Percentiles rank a stretch among this genome's conserved stretches.
phyloP scores from a whole-genome alignment of 2,329 filamentous ascomycete species.

The Alternaria viburni region DNA sequence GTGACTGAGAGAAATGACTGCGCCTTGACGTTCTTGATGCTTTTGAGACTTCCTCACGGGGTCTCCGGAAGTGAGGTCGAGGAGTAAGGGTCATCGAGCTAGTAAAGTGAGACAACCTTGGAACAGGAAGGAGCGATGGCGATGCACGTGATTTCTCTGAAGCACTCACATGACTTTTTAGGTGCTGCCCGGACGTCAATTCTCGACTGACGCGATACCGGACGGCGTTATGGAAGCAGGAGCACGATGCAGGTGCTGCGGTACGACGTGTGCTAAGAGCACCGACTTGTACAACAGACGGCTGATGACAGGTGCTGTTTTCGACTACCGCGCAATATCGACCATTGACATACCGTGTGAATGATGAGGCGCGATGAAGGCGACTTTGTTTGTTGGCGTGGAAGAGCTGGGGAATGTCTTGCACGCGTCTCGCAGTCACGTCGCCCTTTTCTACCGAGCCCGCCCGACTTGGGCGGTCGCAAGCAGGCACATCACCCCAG shows the following conservation, averaged over 20 bases:
- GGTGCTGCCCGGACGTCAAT: neutral
- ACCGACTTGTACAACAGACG: slow-evolving; percentile 6
- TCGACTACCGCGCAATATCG: neutral
- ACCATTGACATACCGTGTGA: neutral
- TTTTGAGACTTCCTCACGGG: neutral
- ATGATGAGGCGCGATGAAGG: neutral
- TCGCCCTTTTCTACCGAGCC: slow-evolving; percentile 12
- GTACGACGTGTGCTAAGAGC: slow-evolving; percentile 15
- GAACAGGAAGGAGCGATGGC: neutral
- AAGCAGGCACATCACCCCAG: slow-evolving; percentile 11
- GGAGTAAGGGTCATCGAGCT: neutral
- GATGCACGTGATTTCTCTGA: slow-evolving; percentile 1
- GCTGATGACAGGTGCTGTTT: neutral
- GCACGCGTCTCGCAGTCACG: neutral
- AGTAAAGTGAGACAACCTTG: neutral
- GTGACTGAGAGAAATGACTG: neutral
- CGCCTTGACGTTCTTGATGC: neutral
- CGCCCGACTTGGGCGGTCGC: slow-evolving; percentile 10
- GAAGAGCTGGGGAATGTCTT: neutral
- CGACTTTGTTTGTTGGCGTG: neutral
- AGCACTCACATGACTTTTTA: neutral
- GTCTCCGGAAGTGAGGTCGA: neutral
- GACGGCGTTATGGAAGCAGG: neutral
- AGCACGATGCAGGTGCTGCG: slow-evolving; percentile 13
- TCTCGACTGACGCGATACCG: neutral